These are phyloP conservation scores for Tremella mesenterica DNA, from an alignment of 768 basidiomycete genomes.

Conservation along the genomic window DNA sequence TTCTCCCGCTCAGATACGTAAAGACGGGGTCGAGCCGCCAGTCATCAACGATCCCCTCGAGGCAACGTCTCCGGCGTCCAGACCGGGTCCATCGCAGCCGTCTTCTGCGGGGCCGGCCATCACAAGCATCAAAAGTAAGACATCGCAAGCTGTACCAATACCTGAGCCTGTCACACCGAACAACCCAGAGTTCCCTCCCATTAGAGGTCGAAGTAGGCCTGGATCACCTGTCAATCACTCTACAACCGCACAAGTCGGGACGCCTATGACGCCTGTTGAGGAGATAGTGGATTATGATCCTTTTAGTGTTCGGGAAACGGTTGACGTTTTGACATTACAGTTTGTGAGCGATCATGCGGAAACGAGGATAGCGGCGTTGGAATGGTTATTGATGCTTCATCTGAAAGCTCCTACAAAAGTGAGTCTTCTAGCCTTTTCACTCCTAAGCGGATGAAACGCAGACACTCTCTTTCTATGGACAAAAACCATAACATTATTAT, in stretches of 20 bases:
- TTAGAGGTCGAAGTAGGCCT: conserved; percentile 49
- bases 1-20: conserved; percentile 20
- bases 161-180: conserved; percentile 38
- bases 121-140: conserved; percentile 19
- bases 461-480: too few species aligned
- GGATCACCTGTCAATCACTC: conserved; percentile 48
- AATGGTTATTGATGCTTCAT: conserved; percentile 98
- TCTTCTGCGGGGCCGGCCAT: conserved; percentile 5
- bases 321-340: conserved; percentile 83
- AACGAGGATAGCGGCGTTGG: conserved; percentile 86
- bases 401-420: conserved; percentile 96
- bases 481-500: too few species aligned
- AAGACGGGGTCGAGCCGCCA: conserved; percentile 12
- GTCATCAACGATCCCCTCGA: conserved; percentile 27
- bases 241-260: conserved; percentile 6
- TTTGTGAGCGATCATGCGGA: conserved; percentile 95
- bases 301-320: conserved; percentile 87
- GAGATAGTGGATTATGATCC: conserved; percentile 54
- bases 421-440: conserved; percentile 9
- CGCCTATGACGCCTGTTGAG: conserved; percentile 15
- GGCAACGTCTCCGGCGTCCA: conserved; percentile 49
- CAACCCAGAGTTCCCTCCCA: conserved; percentile 31
- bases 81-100: conserved; percentile 44
- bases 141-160: conserved; percentile 7
- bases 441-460: too few species aligned